Conservation (phyloP, 495 filamentous ascomycete genomes). For the Diplogelasinospora grovesii region DNA sequence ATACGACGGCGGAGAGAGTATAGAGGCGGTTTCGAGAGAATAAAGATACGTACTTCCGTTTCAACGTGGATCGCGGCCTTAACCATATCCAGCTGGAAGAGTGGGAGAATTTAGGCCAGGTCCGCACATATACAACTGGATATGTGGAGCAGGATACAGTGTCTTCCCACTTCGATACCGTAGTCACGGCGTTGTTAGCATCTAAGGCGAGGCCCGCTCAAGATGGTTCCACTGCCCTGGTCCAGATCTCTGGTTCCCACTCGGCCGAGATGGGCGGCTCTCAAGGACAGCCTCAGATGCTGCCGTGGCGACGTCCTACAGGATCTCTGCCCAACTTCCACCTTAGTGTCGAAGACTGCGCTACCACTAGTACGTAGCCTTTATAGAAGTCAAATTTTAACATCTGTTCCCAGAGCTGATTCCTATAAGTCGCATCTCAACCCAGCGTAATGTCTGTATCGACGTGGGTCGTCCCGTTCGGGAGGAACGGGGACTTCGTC, state of each 20-base stretch:
- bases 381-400: background rate
- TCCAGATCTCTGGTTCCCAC: background rate
- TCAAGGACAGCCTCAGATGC: background rate
- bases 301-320: background rate
- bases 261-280: background rate
- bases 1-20: slow-evolving; percentile 3
- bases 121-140: slow-evolving; percentile 7
- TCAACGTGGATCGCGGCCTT: slow-evolving; percentile 11
- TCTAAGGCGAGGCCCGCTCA: slow-evolving; percentile 1
- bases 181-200: slow-evolving; percentile 3
- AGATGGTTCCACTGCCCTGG: background rate
- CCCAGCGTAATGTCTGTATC: background rate
- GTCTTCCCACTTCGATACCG: background rate
- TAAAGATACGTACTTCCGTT: slow-evolving; percentile 11
- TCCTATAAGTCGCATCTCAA: background rate
- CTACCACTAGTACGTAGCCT: background rate
- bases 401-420: background rate
- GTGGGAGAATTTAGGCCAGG: slow-evolving; percentile 8
- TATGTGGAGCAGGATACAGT: slow-evolving; percentile 5
- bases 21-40: background rate
- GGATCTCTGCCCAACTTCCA: background rate
- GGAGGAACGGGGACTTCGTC: slow-evolving; percentile 35
- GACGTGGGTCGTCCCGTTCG: slow-evolving; percentile 13
- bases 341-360: background rate
- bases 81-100: slow-evolving; percentile 8